Base-by-base conservation (phyloP, 495 filamentous ascomycete species). In the Penicillium desertorum region DNA sequence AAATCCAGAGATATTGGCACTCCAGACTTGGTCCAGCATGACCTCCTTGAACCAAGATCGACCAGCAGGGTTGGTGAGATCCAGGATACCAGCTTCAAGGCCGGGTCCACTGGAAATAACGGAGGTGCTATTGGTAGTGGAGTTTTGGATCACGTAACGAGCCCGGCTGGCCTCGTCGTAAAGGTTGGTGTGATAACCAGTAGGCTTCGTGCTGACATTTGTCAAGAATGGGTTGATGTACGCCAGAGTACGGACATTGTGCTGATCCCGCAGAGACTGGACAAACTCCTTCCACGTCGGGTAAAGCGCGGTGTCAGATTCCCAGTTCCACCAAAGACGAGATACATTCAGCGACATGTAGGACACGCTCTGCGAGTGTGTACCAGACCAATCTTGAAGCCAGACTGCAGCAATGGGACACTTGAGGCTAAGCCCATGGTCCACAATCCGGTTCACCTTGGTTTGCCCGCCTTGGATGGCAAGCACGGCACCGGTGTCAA, bases 301-400 rank as follows among this genome's bases (percentile, higher is more conserved):
- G 45, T 69, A 69, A 11, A 67, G 62, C 4, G 58, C 46, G 2
- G 48, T 43, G 32, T 69, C 66, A 12, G 51, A 49, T 47, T 69
- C 66, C 66, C 66, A 69, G 56, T 69, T 69, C 66, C 66, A 69
- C 66, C 66, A 69, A 5, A 69, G 55, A n/a, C 66, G 64, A 6
- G 66, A 69, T 36, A 69, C 55, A 20, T 62, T 65, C 41, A 67
- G 51, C 14, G 41, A 52, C 47, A 66, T 57, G 39, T 62, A 63
- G 6, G 64, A 62, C 9, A 54, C 66, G 8, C 57, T 62, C 47
- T 69, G 66, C 1, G 51, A 36, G 42, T 69, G 66, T 23, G 64
- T 67, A 2, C 64, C 62, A 22, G 58, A 61, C 64, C 64, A 67
- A 43, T 67, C 64, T 23, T 67, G 64, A 1, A 67, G 59, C 64